These are phyloP conservation scores for Mycena crocata DNA, from an alignment of 768 basidiomycete genomes.

Conservation along the genomic window DNA sequence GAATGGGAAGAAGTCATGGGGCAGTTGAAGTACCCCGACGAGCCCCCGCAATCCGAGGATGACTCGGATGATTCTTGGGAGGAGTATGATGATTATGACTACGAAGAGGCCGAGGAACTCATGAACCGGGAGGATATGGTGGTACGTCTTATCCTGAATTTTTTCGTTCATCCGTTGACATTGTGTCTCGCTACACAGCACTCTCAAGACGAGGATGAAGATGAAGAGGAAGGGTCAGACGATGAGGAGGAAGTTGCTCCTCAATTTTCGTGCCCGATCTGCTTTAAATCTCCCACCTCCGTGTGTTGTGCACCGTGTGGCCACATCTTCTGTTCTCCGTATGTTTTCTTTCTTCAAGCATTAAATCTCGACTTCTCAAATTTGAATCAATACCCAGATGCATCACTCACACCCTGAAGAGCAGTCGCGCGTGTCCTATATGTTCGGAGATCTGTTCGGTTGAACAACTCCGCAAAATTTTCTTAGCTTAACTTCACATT, in stretches of 20 bases:
- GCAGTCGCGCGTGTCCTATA: conserved; percentile 22
- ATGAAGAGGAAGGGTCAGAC: conserved; percentile 15
- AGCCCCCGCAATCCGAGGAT: conserved; percentile 40
- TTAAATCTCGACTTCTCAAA: not conserved
- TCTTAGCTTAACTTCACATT: conserved; percentile 19
- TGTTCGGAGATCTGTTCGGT: conserved; percentile 15
- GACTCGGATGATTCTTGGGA: conserved; percentile 41
- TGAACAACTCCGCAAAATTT: conserved; percentile 29
- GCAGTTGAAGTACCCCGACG: conserved; percentile 40
- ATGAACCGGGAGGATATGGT: conserved; percentile 3
- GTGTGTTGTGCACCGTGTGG: conserved; percentile 31
- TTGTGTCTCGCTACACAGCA: not conserved
- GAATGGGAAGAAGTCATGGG: conserved; percentile 37
- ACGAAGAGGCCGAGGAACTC: conserved; percentile 34
- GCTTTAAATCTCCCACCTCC: not conserved
- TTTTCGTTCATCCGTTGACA: not conserved
- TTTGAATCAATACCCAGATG: conserved; percentile 9
- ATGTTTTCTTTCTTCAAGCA: not conserved
- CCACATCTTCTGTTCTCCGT: conserved; percentile 32
- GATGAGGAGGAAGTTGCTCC: conserved; percentile 4
- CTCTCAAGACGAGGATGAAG: not conserved
- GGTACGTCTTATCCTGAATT: not conserved
- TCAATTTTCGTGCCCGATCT: conserved; percentile 26
- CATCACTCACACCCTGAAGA: conserved; percentile 15
- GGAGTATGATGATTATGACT: conserved; percentile 35